phyloP scores from a whole-genome alignment of 208 protist genomes.

The Crithidia mellificae region DNA sequence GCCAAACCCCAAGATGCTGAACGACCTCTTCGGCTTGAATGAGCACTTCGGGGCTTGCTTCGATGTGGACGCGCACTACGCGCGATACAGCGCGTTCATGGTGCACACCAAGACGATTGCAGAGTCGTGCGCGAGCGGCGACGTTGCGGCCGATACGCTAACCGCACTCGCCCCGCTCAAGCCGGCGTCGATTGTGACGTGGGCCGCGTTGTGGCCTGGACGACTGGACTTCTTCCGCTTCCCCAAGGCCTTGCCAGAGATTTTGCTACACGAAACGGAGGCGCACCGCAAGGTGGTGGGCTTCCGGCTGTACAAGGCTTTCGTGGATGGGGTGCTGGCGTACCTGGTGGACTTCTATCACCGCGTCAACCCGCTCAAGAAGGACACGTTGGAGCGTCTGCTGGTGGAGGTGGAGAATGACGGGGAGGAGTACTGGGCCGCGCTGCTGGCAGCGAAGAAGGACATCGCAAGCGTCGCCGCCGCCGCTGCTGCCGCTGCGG shows the following conservation, averaged over 20 bases:
- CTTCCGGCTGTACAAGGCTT: conserved; percentile 61
- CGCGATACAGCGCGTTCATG: conserved; percentile 76
- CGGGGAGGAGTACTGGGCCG: conserved; percentile 74
- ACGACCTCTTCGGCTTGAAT: conserved; percentile 52
- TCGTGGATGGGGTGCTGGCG: conserved; percentile 48
- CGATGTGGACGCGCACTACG: conserved; percentile 78
- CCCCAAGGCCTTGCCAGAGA: conserved; percentile 44
- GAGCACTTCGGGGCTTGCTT: conserved; percentile 78
- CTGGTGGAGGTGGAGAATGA: conserved; percentile 51
- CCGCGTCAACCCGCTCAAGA: conserved; percentile 58
- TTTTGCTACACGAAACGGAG: conserved; percentile 59
- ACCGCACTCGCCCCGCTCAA: conserved; percentile 7
- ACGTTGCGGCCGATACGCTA: background rate
- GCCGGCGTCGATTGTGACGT: conserved; percentile 17
- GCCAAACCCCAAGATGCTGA: conserved; percentile 55
- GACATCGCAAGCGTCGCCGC: conserved; percentile 23
- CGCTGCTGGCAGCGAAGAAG: conserved; percentile 49
- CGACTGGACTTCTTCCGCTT: conserved; percentile 78
- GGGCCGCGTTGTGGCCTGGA: conserved; percentile 40
- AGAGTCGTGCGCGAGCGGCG: conserved; percentile 10
- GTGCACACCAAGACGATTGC: conserved; percentile 56
- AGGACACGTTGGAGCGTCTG: conserved; percentile 42
- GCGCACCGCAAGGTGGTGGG: conserved; percentile 71
- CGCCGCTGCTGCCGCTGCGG: conserved; percentile 27
- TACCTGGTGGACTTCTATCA: conserved; percentile 74